These are phyloP conservation scores for Rubia occidens DNA, from an alignment of 305 asterid genomes.

Conservation along the genomic window DNA sequence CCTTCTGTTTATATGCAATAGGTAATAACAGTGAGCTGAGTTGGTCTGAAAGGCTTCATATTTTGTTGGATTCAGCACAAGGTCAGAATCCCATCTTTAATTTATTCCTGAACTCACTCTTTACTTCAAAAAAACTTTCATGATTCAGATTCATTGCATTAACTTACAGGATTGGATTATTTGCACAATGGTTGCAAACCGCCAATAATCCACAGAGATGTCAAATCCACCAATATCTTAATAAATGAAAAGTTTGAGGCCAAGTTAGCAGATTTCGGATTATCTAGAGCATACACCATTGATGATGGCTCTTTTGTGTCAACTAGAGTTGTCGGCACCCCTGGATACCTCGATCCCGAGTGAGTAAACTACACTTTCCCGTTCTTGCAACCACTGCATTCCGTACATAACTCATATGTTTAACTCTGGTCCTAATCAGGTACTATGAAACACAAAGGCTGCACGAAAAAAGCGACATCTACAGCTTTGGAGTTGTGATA, in stretches of 20 bases:
- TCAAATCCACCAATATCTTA: constrained; percentile 25
- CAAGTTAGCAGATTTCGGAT: constrained; percentile 30
- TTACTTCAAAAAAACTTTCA: not conserved
- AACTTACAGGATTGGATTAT: constrained; percentile 27
- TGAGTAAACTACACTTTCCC: constrained; percentile 3
- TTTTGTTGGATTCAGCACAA: constrained; percentile 28
- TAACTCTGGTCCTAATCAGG: not conserved
- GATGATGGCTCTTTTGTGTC: constrained; percentile 19
- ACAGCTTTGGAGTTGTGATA: constrained; percentile 22
- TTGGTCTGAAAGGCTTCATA: constrained; percentile 28
- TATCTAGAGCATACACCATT: constrained; percentile 20
- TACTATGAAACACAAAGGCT: constrained; percentile 12
- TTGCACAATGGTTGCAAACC: constrained; percentile 32
- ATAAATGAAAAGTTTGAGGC: constrained; percentile 24
- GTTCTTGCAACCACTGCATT: not conserved
- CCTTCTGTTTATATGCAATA: constrained; percentile 6
- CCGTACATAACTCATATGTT: too few species aligned
- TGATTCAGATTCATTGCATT: not conserved
- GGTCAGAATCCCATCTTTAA: constrained; percentile 5
- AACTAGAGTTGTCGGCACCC: constrained; percentile 21
- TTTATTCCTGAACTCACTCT: not conserved
- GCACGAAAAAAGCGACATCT: constrained; percentile 21
- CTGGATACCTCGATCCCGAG: constrained; percentile 32
- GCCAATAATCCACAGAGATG: constrained; percentile 29
- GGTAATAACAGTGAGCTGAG: constrained; percentile 11